Base-by-base conservation (phyloP, 805 yeast genomes). In the Saccharomycopsis capsularis region DNA sequence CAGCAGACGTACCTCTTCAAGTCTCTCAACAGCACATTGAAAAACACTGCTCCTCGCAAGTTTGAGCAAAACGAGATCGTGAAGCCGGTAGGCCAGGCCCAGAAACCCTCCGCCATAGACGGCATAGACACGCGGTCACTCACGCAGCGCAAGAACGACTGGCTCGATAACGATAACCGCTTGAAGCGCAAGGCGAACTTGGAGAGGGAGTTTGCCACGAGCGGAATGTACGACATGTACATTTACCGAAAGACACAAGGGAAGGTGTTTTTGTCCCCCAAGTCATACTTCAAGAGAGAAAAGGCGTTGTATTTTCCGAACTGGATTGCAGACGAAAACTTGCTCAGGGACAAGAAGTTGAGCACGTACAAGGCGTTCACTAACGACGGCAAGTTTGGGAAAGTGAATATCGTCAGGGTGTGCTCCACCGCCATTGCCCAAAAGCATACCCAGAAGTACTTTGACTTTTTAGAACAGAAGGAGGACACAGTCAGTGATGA, bases 221-320 rank as follows among this genome's bases (percentile, higher is more conserved):
- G 86, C 24, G 81, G 85, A n/a, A 73, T 80, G 73, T 75, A 78
- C 54, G 83, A 81, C 51, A 70, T 81, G 60, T 76, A 77, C 58
- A 72, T 76, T 2, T 82, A 78, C 60, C 70, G 82, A 43, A 82
- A 82, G 57, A 85, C 91, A 2, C 76, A 80, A 35, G 99, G 98
- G 22, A 88, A 89, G 65, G 71, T 90, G 54, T 93, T 89, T 68
- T 68, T 74, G 16, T 77, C 96, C 0, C 98, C 98, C 1, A 70
- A 76, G n/a, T 77, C 89, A 1, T 82, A 76, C 57, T 90, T 91
- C 75, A 77, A 76, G 52, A 66, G 70, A 11, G 90, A 85, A 5
- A 82, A 76, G 59, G 73, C 97, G 0, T 66, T 79, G 42, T 93
- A 78, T 62, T 87, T 93, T 67, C 96, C 98, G 7, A 89, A 89